Evolutionary conservation across 2,329 filamentous ascomycete genomes (phyloP), one percentile per base, ranked within the genome.

Genomic region (Botrytis tulipae): DNA sequence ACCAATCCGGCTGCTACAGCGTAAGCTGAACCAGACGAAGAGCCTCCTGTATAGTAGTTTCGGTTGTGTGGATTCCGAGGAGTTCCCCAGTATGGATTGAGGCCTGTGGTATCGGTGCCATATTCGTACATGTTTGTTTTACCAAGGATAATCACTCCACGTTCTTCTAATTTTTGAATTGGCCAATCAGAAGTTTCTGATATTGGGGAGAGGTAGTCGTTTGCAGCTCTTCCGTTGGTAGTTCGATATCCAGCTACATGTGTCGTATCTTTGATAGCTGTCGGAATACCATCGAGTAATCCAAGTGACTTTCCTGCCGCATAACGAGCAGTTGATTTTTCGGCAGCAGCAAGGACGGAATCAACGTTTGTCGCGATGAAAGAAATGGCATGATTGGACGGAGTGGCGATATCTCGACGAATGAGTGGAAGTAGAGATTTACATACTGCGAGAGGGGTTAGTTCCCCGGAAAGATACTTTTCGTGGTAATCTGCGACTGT

Each of bases 401-500:
- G 81, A 2, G 87, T 84, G 16, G 82, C 80, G 16, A 84, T 81
- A 78, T 90, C 88, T 75, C 89, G 87, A 35, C 88, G 87, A 76
- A 94, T 91, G 59, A 95, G 83, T 0, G 91, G 90, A 1, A 97
- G 85, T 18, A 97, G 84, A 1, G 88, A 86, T 81, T 94, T 88
- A 22, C 87, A 87, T 2, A 97, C 92, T 75, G 91, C 88, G 0
- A 89, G 85, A 0, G 94, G 94, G 0, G 93, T 96, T 73, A 91
- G 80, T 74, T 87, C 84, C 66, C 92, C 92, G 8, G 88, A 88
- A 75, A 86, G 86, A 83, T 94, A 97, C 60, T 92, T 87, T 69
- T 88, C 86, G 80, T 94, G 91, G 81, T 94, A 97, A 82, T 97
- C 93, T 16, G 87, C 86, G 37, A 90, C 88, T 6, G 92, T 92